These are phyloP conservation scores for Tetrapisispora arboricola DNA, from an alignment of 805 yeast genomes.

Conservation along the genomic window DNA sequence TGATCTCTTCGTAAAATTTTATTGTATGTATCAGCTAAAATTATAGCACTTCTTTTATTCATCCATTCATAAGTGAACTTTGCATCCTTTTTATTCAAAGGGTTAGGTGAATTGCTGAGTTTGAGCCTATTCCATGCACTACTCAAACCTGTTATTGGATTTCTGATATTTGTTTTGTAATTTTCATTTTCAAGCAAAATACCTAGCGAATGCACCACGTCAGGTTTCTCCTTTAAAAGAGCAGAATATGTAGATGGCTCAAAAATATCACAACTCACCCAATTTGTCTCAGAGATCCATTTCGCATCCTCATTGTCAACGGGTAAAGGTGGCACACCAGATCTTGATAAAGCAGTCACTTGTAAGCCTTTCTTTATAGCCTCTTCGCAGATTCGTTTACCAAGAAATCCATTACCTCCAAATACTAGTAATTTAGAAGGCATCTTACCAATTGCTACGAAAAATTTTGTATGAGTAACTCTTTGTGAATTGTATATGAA, in stretches of 20 bases:
- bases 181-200: slow-evolving; percentile 55
- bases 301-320: slow-evolving; percentile 22
- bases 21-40: slow-evolving; percentile 47
- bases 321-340: slow-evolving; percentile 41
- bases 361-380: slow-evolving; percentile 52
- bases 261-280: slow-evolving; percentile 63
- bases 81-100: slow-evolving; percentile 33
- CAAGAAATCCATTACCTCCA: slow-evolving; percentile 85
- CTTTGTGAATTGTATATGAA: neutral
- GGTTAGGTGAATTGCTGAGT: slow-evolving; percentile 42
- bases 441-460: neutral
- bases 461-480: too few relatives aligned
- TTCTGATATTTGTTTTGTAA: slow-evolving; percentile 40
- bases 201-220: slow-evolving; percentile 81
- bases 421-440: slow-evolving; percentile 44
- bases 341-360: slow-evolving; percentile 60
- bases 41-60: slow-evolving; percentile 60
- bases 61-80: slow-evolving; percentile 45
- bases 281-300: slow-evolving; percentile 52
- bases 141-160: slow-evolving; percentile 4
- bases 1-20: slow-evolving; percentile 10
- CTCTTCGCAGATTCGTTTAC: slow-evolving; percentile 58
- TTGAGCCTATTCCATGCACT: slow-evolving; percentile 7
- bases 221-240: slow-evolving; percentile 39
- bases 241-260: slow-evolving; percentile 46